phyloP scores from a whole-genome alignment of 2,329 filamentous ascomycete genomes.

The Ophiostoma australiae region DNA sequence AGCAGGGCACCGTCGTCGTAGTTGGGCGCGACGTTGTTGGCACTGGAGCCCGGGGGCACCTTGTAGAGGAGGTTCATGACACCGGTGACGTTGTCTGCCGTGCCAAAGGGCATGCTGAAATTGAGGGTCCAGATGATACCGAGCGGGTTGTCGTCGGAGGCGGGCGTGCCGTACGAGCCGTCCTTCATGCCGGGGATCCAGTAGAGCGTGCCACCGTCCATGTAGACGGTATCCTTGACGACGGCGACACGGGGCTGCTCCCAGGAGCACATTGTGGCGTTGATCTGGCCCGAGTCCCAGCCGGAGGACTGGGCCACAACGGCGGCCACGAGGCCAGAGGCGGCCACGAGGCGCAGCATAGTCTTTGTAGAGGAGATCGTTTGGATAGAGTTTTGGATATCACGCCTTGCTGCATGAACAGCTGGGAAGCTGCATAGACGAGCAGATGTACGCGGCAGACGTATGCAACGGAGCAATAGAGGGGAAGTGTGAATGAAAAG shows the following conservation, averaged over 20 bases:
- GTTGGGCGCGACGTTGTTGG: constrained; percentile 51
- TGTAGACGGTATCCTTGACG: constrained; percentile 57
- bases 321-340: constrained; percentile 32
- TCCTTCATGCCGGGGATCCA: constrained; percentile 50
- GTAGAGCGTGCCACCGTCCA: constrained; percentile 57
- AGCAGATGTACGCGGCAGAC: not conserved
- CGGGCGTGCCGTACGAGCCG: constrained; percentile 33
- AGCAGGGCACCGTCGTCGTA: constrained; percentile 61
- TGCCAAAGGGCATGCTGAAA: constrained; percentile 53
- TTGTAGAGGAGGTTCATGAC: constrained; percentile 49
- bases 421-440: not conserved
- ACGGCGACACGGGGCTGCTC: constrained; percentile 49
- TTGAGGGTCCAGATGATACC: constrained; percentile 55
- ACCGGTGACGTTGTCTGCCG: constrained; percentile 48
- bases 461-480: not conserved
- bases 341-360: constrained; percentile 5
- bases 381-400: not conserved
- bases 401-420: constrained; percentile 1
- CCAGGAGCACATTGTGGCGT: constrained; percentile 58
- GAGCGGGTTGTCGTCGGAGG: constrained; percentile 44
- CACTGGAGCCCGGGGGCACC: constrained; percentile 39
- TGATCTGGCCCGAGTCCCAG: constrained; percentile 51
- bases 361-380: not conserved
- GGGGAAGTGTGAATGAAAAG: not conserved
- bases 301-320: constrained; percentile 42